Base-by-base conservation (phyloP, 805 yeast genomes). In the Sugiyamaella americana region DNA sequence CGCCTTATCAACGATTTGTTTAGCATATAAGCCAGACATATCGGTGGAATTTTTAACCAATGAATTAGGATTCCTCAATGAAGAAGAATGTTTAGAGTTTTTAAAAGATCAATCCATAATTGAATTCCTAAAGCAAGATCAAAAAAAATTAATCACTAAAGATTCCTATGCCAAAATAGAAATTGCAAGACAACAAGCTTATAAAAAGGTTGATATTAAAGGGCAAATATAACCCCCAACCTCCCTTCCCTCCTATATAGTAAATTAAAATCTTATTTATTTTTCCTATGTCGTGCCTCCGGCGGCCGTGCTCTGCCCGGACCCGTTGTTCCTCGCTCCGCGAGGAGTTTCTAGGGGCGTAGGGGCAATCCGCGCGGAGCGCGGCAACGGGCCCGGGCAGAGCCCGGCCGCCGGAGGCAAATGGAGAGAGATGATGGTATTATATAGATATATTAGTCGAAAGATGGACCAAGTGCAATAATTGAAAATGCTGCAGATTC, bases 171-270 rank as follows among this genome's bases (percentile, higher is more conserved):
- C 66, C 0, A 58, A 59, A 0, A 63, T 79, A 3, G 61, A 67
- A 51, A 62, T 50, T 51, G 67, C 58, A 41, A 70, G 64, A 53
- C 64, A 62, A 51, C 64, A 55, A 41, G 67, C 65, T 29, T 72
- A 73, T 54, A 76, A 68, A 50, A 82, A 73, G 58, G 80, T 89
- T 11, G 97, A 89, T 60, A 88, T 91, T 51, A 89, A 89, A 69
- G 98, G 98, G 1, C 97, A 89, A 65, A 72, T 64, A 5, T 66
- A 47, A 43, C 21, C 8, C 32, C 32, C 8, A 8, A 26, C 32
- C 11, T 13, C n/a, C n/a, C n/a, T n/a, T n/a, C n/a, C n/a, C n/a
- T n/a, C n/a, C n/a, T n/a, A n/a, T n/a, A n/a, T n/a, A n/a, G n/a
- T 11, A 29, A 29, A n/a, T 11, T 29, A 29, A 29, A 29, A 29